Conservation (phyloP, 257 asterid species). For the Verbena officinalis region DNA sequence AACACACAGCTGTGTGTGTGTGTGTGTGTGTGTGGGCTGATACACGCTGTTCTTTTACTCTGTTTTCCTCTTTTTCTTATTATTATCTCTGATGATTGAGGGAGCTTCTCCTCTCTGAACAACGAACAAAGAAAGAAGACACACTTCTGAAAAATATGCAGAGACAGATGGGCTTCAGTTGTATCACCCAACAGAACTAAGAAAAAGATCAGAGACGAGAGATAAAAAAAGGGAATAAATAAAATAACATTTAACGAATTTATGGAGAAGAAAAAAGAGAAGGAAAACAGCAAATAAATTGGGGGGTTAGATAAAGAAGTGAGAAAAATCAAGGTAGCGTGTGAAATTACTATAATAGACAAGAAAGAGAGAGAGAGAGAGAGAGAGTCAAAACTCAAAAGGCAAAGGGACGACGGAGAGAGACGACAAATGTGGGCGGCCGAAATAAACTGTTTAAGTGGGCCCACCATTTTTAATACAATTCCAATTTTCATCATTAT, state of each 20-base stretch:
- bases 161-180: constrained; percentile 31
- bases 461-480: constrained; percentile 27
- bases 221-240: constrained; percentile 20
- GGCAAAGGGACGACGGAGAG: constrained; percentile 31
- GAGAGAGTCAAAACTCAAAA: constrained; percentile 32
- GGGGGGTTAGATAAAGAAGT: constrained; percentile 29
- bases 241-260: constrained; percentile 15
- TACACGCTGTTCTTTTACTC: too few relatives aligned
- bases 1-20: constrained; percentile 7
- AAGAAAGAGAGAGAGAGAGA: constrained; percentile 15
- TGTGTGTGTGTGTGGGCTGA: constrained; percentile 2
- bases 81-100: background rate
- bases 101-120: constrained; percentile 24
- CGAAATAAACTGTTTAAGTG: constrained; percentile 34
- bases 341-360: constrained; percentile 42
- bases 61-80: background rate
- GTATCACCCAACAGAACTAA: constrained; percentile 23
- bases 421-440: constrained; percentile 64
- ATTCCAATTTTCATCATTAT: constrained; percentile 26
- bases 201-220: constrained; percentile 34
- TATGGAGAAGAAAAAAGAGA: background rate
- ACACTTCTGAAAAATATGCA: constrained; percentile 28
- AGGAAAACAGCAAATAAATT: constrained; percentile 20
- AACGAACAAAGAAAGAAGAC: constrained; percentile 39
- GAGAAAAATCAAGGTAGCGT: constrained; percentile 34